phyloP scores from a whole-genome alignment of 1,284 basidiomycete genomes.

The Agaricales sp. region DNA sequence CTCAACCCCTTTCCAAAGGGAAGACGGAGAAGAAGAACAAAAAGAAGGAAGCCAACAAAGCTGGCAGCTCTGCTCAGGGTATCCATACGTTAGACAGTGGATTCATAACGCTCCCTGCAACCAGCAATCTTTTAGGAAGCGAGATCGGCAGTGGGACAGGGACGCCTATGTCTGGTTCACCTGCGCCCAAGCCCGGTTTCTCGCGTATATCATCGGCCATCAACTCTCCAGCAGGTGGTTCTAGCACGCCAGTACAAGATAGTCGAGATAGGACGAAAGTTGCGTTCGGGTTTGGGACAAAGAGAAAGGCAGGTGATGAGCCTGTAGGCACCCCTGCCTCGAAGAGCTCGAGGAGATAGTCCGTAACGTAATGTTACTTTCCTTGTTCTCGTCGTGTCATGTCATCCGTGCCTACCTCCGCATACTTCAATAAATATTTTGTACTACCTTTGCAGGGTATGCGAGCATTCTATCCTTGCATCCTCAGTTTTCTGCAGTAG shows the following conservation, averaged over 20 bases:
- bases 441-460: background rate
- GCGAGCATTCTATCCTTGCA: no score
- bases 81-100: conserved; percentile 42
- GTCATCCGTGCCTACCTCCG: no score
- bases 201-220: conserved; percentile 59
- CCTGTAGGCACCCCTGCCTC: conserved; percentile 27
- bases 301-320: conserved; percentile 63
- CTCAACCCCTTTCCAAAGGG: conserved; percentile 60
- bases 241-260: conserved; percentile 40
- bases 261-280: conserved; percentile 56
- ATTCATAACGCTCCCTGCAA: conserved; percentile 62
- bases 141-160: conserved; percentile 33
- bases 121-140: conserved; percentile 25
- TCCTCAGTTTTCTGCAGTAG: no score
- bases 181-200: conserved; percentile 53
- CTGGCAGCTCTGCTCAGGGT: conserved; percentile 24
- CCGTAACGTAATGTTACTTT: no score
- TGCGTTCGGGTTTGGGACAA: conserved; percentile 57
- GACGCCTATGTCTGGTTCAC: conserved; percentile 39
- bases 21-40: conserved; percentile 75
- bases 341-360: conserved; percentile 26
- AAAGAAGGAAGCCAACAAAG: conserved; percentile 48
- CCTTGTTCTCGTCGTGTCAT: no score
- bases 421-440: no score
- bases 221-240: conserved; percentile 32